Percentiles rank a stretch among this genome's conserved stretches.
Evolutionary conservation across 73 alveolate genomes (phyloP).

Genomic region (Paramecium caudatum): DNA sequence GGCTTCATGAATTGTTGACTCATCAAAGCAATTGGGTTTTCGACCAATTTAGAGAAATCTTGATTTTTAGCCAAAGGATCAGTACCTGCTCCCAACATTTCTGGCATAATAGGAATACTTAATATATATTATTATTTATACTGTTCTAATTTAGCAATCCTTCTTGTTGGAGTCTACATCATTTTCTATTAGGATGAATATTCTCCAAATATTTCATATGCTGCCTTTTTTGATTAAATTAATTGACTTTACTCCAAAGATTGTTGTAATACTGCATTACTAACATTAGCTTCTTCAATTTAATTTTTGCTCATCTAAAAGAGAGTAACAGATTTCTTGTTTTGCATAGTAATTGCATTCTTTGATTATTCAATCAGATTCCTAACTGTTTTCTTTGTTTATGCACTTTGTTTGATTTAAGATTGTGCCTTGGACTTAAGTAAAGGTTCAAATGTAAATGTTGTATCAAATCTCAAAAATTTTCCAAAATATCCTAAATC

Average conservation of each 20-base stretch:
- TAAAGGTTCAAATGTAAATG: slow-evolving; percentile 74
- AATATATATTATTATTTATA: slow-evolving; percentile 57
- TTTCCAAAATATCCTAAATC: slow-evolving; percentile 86
- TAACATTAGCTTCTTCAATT: slow-evolving; percentile 2
- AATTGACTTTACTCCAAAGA: slow-evolving; percentile 23
- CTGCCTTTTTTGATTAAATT: slow-evolving; percentile 54
- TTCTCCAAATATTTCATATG: slow-evolving; percentile 64
- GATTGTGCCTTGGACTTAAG: slow-evolving; percentile 38
- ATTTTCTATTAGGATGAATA: slow-evolving; percentile 31
- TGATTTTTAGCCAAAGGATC: slow-evolving; percentile 87
- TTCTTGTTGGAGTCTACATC: slow-evolving; percentile 85
- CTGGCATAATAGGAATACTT: slow-evolving; percentile 77
- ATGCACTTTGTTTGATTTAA: neutral
- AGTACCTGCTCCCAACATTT: slow-evolving; percentile 92
- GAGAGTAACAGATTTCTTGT: slow-evolving; percentile 42
- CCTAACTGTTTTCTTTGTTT: slow-evolving; percentile 75
- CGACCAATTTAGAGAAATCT: slow-evolving; percentile 87
- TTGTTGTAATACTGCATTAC: slow-evolving; percentile 36
- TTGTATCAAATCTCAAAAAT: slow-evolving; percentile 71
- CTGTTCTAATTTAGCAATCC: slow-evolving; percentile 84
- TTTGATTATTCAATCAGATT: slow-evolving; percentile 67
- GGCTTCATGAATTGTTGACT: slow-evolving; percentile 86
- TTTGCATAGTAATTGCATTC: neutral
- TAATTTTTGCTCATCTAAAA: neutral
- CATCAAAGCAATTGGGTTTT: slow-evolving; percentile 86